phyloP scores from a whole-genome alignment of 2,329 filamentous ascomycete genomes.

The Onygenales sp. region DNA sequence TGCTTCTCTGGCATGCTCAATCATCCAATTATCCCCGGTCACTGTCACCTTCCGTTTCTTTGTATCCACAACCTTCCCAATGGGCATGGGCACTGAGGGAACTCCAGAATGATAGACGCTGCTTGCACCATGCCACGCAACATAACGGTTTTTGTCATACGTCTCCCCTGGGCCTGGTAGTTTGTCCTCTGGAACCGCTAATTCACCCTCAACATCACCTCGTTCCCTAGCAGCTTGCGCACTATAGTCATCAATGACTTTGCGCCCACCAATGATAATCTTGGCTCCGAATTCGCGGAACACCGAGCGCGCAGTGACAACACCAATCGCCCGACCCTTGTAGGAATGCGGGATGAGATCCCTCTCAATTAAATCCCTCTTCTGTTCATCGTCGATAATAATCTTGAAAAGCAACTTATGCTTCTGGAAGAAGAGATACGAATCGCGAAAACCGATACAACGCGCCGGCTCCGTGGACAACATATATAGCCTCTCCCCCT shows the following conservation, averaged over 20 bases:
- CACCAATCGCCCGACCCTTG: constrained; percentile 94
- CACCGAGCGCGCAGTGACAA: constrained; percentile 91
- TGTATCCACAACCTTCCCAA: constrained; percentile 61
- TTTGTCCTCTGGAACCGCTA: constrained; percentile 82
- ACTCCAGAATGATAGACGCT: constrained; percentile 82
- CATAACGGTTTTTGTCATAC: constrained; percentile 99
- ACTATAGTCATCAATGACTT: constrained; percentile 82
- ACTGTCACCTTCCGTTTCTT: constrained; percentile 82
- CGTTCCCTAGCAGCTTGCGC: constrained; percentile 64
- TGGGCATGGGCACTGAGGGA: constrained; percentile 65
- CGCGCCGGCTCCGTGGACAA: constrained; percentile 93
- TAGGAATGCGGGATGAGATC: constrained; percentile 96
- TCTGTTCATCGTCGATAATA: constrained; percentile 95
- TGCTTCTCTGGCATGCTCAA: constrained; percentile 84
- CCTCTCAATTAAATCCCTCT: constrained; percentile 88
- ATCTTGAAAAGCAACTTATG: constrained; percentile 96
- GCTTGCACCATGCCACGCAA: constrained; percentile 96
- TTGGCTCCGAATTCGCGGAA: constrained; percentile 93
- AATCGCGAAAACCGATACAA: constrained; percentile 94
- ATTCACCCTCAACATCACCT: constrained; percentile 74
- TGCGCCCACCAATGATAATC: constrained; percentile 84
- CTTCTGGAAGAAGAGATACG: constrained; percentile 98
- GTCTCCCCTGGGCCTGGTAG: constrained; percentile 64
- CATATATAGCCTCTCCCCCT: constrained; percentile 89
- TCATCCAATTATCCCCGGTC: constrained; percentile 92